A percentile compares a stretch with the other conserved stretches of the same genome.
These are phyloP conservation scores for sorghum (Sorghum bicolor) DNA, from an alignment of 176 grass and related monocot genomes.

Conservation along the genomic window Sorghum_bicolor_NCBIv3 NC_012876.2:61878001-61878500, in stretches of 20 bases:
- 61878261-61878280: too few species aligned
- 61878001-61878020: constrained; percentile 7
- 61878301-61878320: constrained; percentile 96
- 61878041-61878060: not conserved
- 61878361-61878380: constrained; percentile 98
- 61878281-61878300: constrained; percentile 94
- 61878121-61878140: not conserved
- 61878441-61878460: not conserved
- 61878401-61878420: constrained; percentile 23
- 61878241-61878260: too few species aligned
- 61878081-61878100: not conserved
- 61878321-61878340: constrained; percentile 97
- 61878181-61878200: too few species aligned
- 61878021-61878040: not conserved
- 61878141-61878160: not conserved
- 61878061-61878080: not conserved
- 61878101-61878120: constrained; percentile 16
- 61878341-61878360: constrained; percentile 94
- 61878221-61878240: too few species aligned
- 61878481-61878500: not conserved
- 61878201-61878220: too few species aligned
- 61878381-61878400: constrained; percentile 93
- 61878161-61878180: constrained; percentile 41
- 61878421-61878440: not conserved
- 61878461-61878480: not conserved